Percentiles rank a stretch among this genome's conserved stretches.
phyloP scores from a whole-genome alignment of 73 alveolate genomes.

The Symbiodinium pilosum region DNA sequence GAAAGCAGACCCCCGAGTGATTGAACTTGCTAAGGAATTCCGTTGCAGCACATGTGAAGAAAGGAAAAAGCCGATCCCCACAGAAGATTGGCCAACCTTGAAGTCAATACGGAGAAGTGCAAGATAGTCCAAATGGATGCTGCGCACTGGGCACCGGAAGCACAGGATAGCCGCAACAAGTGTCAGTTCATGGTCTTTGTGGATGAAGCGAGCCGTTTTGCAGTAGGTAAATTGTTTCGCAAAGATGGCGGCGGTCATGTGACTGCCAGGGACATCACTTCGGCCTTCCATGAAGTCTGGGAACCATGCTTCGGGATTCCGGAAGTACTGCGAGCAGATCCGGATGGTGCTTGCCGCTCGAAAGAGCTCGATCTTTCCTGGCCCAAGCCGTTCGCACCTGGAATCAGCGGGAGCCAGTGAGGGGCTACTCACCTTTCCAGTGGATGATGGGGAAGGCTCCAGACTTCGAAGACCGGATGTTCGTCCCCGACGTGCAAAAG shows the following conservation, averaged over 20 bases:
- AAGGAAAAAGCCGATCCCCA: too few relatives aligned
- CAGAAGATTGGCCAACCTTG: neutral
- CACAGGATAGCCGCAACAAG: neutral
- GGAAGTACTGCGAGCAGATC: neutral
- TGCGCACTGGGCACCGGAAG: neutral
- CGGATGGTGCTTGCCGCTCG: neutral
- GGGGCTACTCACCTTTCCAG: conserved; percentile 37
- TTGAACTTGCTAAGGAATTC: too few relatives aligned
- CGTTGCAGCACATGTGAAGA: too few relatives aligned
- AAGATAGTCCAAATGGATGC: neutral
- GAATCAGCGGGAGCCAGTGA: conserved; percentile 22
- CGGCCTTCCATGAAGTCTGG: neutral
- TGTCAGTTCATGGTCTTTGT: neutral
- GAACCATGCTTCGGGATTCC: neutral
- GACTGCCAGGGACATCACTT: neutral
- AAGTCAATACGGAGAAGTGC: neutral
- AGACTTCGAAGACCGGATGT: neutral
- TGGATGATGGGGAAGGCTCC: neutral
- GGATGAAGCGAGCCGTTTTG: neutral
- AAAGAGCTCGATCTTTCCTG: neutral
- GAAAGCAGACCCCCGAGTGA: too few relatives aligned
- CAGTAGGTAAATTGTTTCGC: neutral
- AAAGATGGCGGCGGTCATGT: neutral
- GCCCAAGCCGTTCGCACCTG: neutral
- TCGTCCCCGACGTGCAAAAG: neutral